phyloP scores from a whole-genome alignment of 1,284 basidiomycete genomes.

The Ganoderma boninense region DNA sequence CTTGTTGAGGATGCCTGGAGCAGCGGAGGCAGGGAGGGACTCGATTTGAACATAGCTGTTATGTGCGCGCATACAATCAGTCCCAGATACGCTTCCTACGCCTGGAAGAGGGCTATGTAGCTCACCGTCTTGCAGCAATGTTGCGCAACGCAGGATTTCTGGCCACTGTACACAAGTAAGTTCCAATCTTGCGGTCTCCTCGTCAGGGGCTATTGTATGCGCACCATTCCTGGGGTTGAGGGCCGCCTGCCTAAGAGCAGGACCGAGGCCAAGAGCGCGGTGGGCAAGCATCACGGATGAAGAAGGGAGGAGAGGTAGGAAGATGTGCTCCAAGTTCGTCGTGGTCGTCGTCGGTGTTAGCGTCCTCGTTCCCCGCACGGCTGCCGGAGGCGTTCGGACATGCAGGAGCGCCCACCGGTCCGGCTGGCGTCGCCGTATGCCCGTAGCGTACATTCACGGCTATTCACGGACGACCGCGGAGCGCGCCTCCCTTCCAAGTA shows the following conservation, averaged over 20 bases:
- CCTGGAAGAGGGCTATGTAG: background rate
- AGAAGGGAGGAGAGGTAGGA: conserved; percentile 8
- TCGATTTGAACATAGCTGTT: conserved; percentile 64
- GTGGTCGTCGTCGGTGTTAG: conserved; percentile 14
- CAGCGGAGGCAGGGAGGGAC: conserved; percentile 66
- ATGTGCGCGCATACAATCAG: background rate
- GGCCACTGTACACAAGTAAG: conserved; percentile 41
- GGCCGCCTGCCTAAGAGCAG: conserved; percentile 59
- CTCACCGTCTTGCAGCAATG: conserved; percentile 57
- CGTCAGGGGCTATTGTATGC: conserved; percentile 14
- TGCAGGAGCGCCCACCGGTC: background rate
- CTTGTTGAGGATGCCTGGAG: conserved; percentile 80
- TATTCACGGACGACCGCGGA: too few species aligned
- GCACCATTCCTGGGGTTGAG: conserved; percentile 59
- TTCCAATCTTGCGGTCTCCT: background rate
- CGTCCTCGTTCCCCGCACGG: conserved; percentile 7
- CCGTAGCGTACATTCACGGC: too few species aligned
- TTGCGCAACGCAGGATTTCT: conserved; percentile 50
- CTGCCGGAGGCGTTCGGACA: background rate
- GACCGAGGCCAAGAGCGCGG: conserved; percentile 59
- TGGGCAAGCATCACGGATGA: conserved; percentile 52
- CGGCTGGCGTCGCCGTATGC: background rate
- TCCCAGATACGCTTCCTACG: background rate
- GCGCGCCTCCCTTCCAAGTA: too few species aligned
- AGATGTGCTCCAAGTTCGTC: too few species aligned